Base-by-base conservation (phyloP, 345 rosid species). In the Aurinia saxatilis region DNA sequence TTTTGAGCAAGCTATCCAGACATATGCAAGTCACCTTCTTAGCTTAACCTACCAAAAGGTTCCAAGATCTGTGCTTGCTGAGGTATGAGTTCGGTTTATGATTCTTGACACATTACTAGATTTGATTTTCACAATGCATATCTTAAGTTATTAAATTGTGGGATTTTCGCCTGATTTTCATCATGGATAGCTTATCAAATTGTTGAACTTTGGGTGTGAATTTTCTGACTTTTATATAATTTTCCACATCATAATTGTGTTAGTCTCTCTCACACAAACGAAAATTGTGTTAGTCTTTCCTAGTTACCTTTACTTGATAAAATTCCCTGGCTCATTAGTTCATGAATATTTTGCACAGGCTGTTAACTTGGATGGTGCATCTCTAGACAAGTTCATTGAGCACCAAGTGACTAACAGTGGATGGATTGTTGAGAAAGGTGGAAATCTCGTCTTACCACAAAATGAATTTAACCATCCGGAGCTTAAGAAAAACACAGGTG, bases 21-120 rank as follows among this genome's bases (percentile, higher is more conserved):
- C 81, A 30, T 95, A 87, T 67, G 91, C 96, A 10, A 66, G 81
- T 77, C 99, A 95, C 69, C 82, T 90, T 49, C 87, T 90, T 66
- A 84, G 95, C 63, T 75, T 90, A 78, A 95, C 92, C 45, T 90
- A 90, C 81, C 95, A 84, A 78, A 95, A 81, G 81, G 80, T 95
- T 71, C 86, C 96, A 3, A 83, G 87, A 80, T 36, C 87, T 66
- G 87, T 93, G 17, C 80, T 93, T 52, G 92, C 97, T 16, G 99
- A 90, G 97, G 99, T 93, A 84, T 73, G 78, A 48, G 3, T 35
- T 63, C 3, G 31, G 9, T 55, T 53, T 31, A 56, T 63, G 21
- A 49, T 50, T 50, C 11, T 41, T 34, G 25, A 63, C 31, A 31
- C 10, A 29, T 38, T 10, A 13, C 25, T 2, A 27, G 7, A 7